phyloP scores from a whole-genome alignment of 768 basidiomycete genomes.

The Zangia roseola region DNA sequence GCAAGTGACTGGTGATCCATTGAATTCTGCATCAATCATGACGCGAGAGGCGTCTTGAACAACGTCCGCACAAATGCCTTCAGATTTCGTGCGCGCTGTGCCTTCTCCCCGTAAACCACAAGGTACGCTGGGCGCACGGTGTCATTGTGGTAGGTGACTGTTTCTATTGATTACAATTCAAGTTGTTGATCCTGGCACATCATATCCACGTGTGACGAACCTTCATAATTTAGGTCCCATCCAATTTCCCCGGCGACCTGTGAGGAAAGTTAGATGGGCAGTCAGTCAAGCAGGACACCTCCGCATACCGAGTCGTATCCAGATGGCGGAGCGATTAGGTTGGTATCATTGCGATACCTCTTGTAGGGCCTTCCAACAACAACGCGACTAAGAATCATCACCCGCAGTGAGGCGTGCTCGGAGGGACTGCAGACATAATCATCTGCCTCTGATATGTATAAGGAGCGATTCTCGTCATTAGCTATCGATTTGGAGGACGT shows the following conservation, averaged over 20 bases:
- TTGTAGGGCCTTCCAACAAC: constrained; percentile 59
- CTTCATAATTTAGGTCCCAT: constrained; percentile 60
- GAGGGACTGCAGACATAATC: constrained; percentile 53
- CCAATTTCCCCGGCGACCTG: constrained; percentile 67
- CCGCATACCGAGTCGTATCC: constrained; percentile 59
- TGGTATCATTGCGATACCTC: constrained; percentile 47
- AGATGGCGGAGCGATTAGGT: constrained; percentile 48
- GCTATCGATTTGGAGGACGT: constrained; percentile 15
- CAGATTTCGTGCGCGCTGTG: constrained; percentile 15
- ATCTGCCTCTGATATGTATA: constrained; percentile 52
- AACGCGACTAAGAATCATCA: constrained; percentile 58
- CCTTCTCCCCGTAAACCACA: constrained; percentile 52
- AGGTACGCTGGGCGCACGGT: constrained; percentile 67
- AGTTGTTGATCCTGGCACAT: no score
- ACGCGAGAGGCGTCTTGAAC: constrained; percentile 33
- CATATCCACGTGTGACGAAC: constrained; percentile 10
- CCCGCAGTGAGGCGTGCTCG: constrained; percentile 42
- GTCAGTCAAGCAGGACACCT: constrained; percentile 4
- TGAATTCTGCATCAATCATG: constrained; percentile 12
- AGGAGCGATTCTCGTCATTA: neutral
- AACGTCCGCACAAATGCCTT: constrained; percentile 28
- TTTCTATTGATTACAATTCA: constrained; percentile 42
- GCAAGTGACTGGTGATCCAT: no score
- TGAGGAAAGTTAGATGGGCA: neutral
- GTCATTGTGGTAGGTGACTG: constrained; percentile 64